Evolutionary conservation across 2,329 filamentous ascomycete species (phyloP).

Genomic region (Trichoderma simmonsii): DNA sequence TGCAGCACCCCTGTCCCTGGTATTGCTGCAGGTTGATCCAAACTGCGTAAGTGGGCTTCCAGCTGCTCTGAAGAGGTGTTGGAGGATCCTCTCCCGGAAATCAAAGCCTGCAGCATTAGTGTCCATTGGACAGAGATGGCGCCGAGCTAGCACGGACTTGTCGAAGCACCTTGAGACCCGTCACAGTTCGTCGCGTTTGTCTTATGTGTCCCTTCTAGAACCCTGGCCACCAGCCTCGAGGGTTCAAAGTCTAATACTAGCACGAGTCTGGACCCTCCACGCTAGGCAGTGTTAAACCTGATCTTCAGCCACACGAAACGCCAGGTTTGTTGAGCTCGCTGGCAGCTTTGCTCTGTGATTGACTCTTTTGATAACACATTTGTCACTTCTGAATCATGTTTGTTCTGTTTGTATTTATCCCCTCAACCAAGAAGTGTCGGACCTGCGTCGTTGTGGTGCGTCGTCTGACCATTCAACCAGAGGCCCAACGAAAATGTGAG

Average conservation of each 20-base stretch:
- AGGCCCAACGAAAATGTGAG: background rate
- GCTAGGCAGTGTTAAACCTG: background rate
- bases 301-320: constrained; percentile 3
- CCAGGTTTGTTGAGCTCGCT: background rate
- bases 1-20: constrained; percentile 17
- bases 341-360: background rate
- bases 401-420: background rate
- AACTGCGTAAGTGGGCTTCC: constrained; percentile 17
- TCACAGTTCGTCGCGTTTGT: constrained; percentile 6
- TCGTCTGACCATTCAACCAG: background rate
- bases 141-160: background rate
- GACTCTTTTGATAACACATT: background rate
- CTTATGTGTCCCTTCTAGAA: constrained; percentile 16
- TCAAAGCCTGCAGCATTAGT: constrained; percentile 18
- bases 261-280: background rate
- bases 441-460: background rate
- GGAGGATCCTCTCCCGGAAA: constrained; percentile 17
- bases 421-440: background rate
- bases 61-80: constrained; percentile 10
- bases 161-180: background rate
- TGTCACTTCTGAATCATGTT: background rate
- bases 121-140: constrained; percentile 5
- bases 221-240: constrained; percentile 4
- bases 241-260: constrained; percentile 6
- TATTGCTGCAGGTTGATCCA: constrained; percentile 17